phyloP scores from a whole-genome alignment of 2,329 filamentous ascomycete species.

The Thelonectria discophora region DNA sequence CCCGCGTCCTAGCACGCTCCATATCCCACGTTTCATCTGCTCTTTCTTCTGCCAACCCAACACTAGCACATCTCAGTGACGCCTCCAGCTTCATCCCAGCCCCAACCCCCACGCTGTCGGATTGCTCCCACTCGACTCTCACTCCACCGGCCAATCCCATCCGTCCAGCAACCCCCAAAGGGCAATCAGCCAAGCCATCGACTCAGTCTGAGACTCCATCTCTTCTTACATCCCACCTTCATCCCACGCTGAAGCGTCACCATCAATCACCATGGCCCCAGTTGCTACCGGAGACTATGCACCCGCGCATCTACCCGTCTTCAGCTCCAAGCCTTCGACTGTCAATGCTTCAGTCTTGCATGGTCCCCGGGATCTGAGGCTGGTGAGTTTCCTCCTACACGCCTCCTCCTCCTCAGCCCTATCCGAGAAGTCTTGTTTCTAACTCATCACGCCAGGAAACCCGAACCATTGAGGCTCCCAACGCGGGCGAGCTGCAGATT shows the following conservation, averaged over 20 bases:
- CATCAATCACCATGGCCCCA: slow-evolving; percentile 56
- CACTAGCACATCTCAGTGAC: slow-evolving; percentile 30
- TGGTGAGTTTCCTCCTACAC: slow-evolving; percentile 54
- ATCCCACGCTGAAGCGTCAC: slow-evolving; percentile 63
- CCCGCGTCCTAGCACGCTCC: slow-evolving; percentile 26
- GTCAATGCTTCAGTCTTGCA: slow-evolving; percentile 66
- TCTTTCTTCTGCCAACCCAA: slow-evolving; percentile 30
- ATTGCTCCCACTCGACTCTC: slow-evolving; percentile 39
- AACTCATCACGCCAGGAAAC: slow-evolving; percentile 54
- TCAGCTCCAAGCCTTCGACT: slow-evolving; percentile 52
- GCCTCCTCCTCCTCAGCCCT: slow-evolving; percentile 34
- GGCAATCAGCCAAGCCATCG: slow-evolving; percentile 45
- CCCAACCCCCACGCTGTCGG: slow-evolving; percentile 40
- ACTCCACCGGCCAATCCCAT: slow-evolving; percentile 43
- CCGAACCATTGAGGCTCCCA: slow-evolving; percentile 58
- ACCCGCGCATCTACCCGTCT: slow-evolving; percentile 55
- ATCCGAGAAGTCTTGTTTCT: slow-evolving; percentile 29
- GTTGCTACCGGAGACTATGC: slow-evolving; percentile 56
- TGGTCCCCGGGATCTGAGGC: slow-evolving; percentile 64
- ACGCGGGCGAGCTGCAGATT: slow-evolving; percentile 68
- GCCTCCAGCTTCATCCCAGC: slow-evolving; percentile 39
- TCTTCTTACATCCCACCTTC: slow-evolving; percentile 58
- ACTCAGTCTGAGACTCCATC: slow-evolving; percentile 39
- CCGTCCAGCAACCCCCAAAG: slow-evolving; percentile 40
- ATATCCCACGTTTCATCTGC: slow-evolving; percentile 25